Conservation (phyloP, 116 monocot species). For the Papilionanthe hybrid region DNA sequence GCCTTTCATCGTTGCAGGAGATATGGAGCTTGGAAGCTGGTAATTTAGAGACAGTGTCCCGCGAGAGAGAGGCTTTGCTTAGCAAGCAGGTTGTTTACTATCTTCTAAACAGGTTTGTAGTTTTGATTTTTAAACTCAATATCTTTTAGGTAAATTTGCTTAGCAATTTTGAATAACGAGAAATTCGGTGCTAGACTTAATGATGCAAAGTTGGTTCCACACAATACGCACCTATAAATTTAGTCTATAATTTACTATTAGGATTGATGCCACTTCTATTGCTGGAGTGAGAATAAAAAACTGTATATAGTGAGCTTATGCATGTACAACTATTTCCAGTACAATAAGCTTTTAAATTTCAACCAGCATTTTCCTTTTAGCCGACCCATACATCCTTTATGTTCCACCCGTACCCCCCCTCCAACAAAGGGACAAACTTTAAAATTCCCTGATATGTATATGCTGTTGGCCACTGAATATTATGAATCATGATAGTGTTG, state of each 20-base stretch:
- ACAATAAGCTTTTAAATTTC: background rate
- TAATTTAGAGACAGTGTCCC: constrained; percentile 62
- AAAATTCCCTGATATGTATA: background rate
- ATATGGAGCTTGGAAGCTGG: constrained; percentile 78
- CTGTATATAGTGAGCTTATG: background rate
- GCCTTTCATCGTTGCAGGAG: constrained; percentile 73
- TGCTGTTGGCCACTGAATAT: background rate
- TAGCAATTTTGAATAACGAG: background rate
- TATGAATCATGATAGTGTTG: background rate
- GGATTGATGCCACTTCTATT: background rate
- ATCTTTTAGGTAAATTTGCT: background rate
- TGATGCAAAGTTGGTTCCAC: background rate
- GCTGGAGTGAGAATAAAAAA: background rate
- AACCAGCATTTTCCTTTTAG: background rate
- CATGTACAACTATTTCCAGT: background rate
- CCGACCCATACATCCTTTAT: background rate
- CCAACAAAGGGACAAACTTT: background rate
- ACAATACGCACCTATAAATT: background rate
- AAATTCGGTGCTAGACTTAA: background rate
- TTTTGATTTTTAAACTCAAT: background rate
- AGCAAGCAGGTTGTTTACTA: constrained; percentile 75
- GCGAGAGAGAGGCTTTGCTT: constrained; percentile 73
- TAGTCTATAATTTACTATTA: background rate
- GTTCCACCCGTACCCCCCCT: background rate
- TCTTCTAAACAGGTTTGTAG: constrained; percentile 63